Evolutionary conservation across 2,329 filamentous ascomycete genomes (phyloP), one percentile per base, ranked within the genome.

Genomic region (Fusarium caatingaense): DNA sequence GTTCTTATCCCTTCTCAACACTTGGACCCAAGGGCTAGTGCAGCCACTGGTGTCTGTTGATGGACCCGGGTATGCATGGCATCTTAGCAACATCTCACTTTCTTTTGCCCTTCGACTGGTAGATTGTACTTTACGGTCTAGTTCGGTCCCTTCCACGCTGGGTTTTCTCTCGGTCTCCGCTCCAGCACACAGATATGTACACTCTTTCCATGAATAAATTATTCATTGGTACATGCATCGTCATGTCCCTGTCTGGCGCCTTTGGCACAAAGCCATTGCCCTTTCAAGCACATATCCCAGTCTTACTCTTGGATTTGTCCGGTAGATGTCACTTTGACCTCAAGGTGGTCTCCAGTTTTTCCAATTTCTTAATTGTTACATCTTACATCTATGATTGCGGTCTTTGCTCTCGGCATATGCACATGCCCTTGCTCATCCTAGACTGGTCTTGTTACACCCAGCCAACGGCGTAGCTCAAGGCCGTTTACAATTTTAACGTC

Each of bases 61-160:
- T 75, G 73, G 72, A 62, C 66, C 73, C 72, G 62, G 73, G 69
- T 74, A 76, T 76, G 74, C 75, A 71, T 73, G 69, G 66, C 74
- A 74, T 74, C 72, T 76, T 68, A 76, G 74, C 73, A 69, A 76
- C 62, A 69, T 63, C 67, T 74, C 45, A 60, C 48, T 62, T 59
- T 61, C 53, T 53, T 60, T 67, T 61, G 56, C 48, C 25, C 53
- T 70, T 64, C 54, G 60, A 32, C 62, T 66, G 56, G 48, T 62
- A 46, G 42, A 66, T 48, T 45, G 27, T 64, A 66, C 55, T 45
- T 28, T 59, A 64, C 44, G 67, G 67, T 71, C 67, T 71, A 28
- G 67, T 63, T 71, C 67, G 42, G 54, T 46, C 45, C 66, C 67
- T 68, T 67, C 42, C 54, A 56, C 45, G 60, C 64, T 54, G 59